phyloP scores from a whole-genome alignment of 768 basidiomycete genomes.

The Termitomyces sp. region DNA sequence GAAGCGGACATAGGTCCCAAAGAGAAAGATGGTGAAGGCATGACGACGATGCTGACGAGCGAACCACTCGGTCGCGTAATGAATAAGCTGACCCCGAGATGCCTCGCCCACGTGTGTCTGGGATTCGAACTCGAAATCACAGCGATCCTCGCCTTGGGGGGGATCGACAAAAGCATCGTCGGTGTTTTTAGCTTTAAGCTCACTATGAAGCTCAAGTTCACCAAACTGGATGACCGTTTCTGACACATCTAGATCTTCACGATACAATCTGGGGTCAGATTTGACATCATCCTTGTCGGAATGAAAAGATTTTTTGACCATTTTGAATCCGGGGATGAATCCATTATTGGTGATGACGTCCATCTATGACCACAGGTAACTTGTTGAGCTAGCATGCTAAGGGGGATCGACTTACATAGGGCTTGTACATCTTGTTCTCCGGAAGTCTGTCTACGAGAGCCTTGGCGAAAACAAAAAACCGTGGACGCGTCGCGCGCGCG shows the following conservation, averaged over 20 bases:
- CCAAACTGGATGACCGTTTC: slow-evolving; percentile 5
- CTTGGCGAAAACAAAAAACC: neutral
- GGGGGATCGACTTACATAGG: neutral
- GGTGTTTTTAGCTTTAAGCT: slow-evolving; percentile 10
- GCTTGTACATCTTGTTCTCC: neutral
- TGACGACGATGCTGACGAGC: slow-evolving; percentile 20
- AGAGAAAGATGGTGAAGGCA: too few relatives aligned
- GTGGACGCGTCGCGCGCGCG: too few relatives aligned
- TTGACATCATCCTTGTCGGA: neutral
- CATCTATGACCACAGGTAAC: neutral
- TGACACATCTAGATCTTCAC: neutral
- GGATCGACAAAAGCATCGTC: slow-evolving; percentile 4
- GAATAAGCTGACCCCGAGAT: slow-evolving; percentile 17
- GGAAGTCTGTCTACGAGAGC: neutral
- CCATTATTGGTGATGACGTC: neutral
- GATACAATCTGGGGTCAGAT: slow-evolving; percentile 6
- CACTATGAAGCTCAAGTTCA: slow-evolving; percentile 8
- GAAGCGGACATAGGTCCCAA: too few relatives aligned
- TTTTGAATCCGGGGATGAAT: too few relatives aligned
- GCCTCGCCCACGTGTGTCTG: neutral
- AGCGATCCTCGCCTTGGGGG: neutral
- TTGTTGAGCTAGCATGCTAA: neutral
- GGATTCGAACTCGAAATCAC: neutral
- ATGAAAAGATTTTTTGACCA: too few relatives aligned
- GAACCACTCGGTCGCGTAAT: slow-evolving; percentile 16